Evolutionary conservation across 768 basidiomycete genomes (phyloP).

Genomic region (Tulasnella sp.): DNA sequence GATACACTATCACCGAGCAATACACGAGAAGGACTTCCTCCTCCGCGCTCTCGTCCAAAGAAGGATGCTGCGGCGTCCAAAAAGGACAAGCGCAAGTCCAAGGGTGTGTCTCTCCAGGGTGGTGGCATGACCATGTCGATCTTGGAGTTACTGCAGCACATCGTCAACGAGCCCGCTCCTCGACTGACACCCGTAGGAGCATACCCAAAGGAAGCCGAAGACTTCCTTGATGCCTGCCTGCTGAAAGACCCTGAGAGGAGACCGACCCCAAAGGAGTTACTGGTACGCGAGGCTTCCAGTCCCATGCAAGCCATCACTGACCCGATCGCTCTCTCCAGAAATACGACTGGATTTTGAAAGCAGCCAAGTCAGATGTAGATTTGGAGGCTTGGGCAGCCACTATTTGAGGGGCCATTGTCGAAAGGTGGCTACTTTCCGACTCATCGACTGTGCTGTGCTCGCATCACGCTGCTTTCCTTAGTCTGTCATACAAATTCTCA

Average conservation of each 20-base stretch:
- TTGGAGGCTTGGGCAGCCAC: constrained; percentile 71
- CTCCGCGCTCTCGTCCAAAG: constrained; percentile 39
- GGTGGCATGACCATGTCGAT: constrained; percentile 99
- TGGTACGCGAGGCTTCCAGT: constrained; percentile 54
- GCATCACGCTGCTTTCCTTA: not conserved
- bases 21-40: constrained; percentile 32
- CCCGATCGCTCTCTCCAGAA: constrained; percentile 50
- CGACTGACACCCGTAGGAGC: constrained; percentile 73
- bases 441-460: not conserved
- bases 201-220: constrained; percentile 73
- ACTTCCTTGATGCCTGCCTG: constrained; percentile 88
- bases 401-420: constrained; percentile 14
- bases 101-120: constrained; percentile 90
- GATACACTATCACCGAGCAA: constrained; percentile 71
- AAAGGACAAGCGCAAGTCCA: constrained; percentile 85
- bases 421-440: not conserved
- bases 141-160: constrained; percentile 93
- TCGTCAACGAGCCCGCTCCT: constrained; percentile 98
- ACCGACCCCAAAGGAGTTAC: constrained; percentile 83
- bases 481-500: not conserved
- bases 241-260: constrained; percentile 85
- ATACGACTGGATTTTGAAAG: constrained; percentile 72
- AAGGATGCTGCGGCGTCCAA: constrained; percentile 51
- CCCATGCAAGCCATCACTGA: constrained; percentile 5
- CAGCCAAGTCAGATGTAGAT: constrained; percentile 64